Percentiles rank a stretch among this genome's conserved stretches.
phyloP scores from a whole-genome alignment of 176 grass and related monocot genomes.

The Luzula sylvatica region DNA sequence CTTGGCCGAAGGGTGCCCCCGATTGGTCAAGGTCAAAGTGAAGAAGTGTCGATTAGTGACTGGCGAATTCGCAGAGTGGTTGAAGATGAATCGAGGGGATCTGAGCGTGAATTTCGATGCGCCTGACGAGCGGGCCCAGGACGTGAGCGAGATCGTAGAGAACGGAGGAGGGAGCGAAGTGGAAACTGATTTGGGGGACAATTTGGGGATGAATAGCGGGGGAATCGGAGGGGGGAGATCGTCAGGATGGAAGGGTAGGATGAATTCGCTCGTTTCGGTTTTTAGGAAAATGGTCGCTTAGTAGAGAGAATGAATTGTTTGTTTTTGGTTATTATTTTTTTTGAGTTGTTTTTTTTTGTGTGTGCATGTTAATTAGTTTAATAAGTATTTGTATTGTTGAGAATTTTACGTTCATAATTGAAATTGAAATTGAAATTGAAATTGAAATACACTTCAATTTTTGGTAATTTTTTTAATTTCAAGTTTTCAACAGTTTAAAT shows the following conservation, averaged over 20 bases:
- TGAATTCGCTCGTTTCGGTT: constrained; percentile 2
- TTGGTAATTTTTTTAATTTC: too few relatives aligned
- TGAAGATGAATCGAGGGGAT: constrained; percentile 41
- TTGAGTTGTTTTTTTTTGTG: not conserved
- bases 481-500: too few relatives aligned
- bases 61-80: constrained; percentile 37
- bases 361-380: constrained; percentile 11
- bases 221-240: not conserved
- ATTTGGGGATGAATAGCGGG: not conserved
- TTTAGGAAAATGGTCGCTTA: constrained; percentile 14
- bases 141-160: constrained; percentile 31
- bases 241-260: constrained; percentile 4
- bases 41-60: constrained; percentile 82
- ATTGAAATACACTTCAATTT: too few relatives aligned
- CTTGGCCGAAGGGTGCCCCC: constrained; percentile 61
- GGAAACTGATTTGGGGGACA: constrained; percentile 37
- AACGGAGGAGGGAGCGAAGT: constrained; percentile 23
- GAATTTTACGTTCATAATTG: constrained; percentile 3
- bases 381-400: not conserved
- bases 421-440: too few relatives aligned
- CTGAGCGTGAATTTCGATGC: constrained; percentile 34
- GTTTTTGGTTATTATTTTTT: too few relatives aligned
- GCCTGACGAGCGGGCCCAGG: constrained; percentile 22
- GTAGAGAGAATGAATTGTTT: not conserved
- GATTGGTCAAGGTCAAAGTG: constrained; percentile 87